A percentile compares a stretch with the other conserved stretches of the same genome.
Evolutionary conservation across 371 early-diverging fungal species (phyloP).

Genomic region (Furculomyces boomerangus): DNA sequence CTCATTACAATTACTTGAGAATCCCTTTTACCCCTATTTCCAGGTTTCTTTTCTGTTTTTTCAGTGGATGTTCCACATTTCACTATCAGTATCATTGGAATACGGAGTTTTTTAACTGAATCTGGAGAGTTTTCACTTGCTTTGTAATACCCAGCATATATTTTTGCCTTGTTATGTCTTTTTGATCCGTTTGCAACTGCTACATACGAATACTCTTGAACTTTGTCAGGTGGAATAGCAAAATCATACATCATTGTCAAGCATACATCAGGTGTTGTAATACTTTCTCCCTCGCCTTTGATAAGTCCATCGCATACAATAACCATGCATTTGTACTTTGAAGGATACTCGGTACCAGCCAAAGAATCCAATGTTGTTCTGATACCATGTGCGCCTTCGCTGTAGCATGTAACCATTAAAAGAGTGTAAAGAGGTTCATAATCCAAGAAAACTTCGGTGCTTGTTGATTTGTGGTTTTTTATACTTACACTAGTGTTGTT

Average conservation of each 20-base stretch:
- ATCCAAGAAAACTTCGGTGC: constrained; percentile 28
- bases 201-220: constrained; percentile 78
- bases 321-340: constrained; percentile 83
- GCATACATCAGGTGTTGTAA: constrained; percentile 90
- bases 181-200: constrained; percentile 76
- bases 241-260: constrained; percentile 80
- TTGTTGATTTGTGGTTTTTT: background rate
- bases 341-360: constrained; percentile 72
- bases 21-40: constrained; percentile 98
- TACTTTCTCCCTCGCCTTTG: constrained; percentile 87
- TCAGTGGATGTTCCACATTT: constrained; percentile 77
- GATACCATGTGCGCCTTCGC: constrained; percentile 83
- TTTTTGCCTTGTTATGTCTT: constrained; percentile 88
- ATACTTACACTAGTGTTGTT: background rate
- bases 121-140: constrained; percentile 37
- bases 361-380: constrained; percentile 86
- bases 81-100: constrained; percentile 85
- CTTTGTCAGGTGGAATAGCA: constrained; percentile 68
- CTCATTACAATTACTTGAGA: constrained; percentile 97
- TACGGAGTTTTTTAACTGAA: constrained; percentile 59
- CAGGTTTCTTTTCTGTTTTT: constrained; percentile 42
- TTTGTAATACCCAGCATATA: constrained; percentile 91
- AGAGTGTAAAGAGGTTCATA: constrained; percentile 48
- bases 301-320: constrained; percentile 84
- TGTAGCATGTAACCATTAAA: constrained; percentile 88